Percentiles rank a stretch among this genome's conserved stretches.
Evolutionary conservation across 106 monocot species (phyloP).

Genomic region (Dendrobium officinale): DNA sequence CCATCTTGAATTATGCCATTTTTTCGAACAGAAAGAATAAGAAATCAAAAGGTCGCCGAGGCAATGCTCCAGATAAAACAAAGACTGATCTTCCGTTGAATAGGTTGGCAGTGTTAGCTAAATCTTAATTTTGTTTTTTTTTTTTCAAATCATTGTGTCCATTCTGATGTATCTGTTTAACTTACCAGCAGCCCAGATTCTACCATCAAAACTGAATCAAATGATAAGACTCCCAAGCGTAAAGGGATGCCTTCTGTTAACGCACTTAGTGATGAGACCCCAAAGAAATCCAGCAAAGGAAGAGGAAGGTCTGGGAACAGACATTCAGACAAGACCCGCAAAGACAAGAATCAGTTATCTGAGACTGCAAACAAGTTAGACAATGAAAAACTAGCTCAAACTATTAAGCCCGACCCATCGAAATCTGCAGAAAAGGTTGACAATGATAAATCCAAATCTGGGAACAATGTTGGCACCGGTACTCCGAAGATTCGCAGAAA

Average conservation of each 20-base stretch:
- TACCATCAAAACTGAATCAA: neutral
- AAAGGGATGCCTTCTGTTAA: conserved; percentile 1
- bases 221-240: neutral
- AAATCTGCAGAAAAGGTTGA: neutral
- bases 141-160: neutral
- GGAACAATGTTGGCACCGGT: neutral
- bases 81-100: neutral
- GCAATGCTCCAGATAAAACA: neutral
- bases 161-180: neutral
- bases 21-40: neutral
- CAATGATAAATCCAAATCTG: neutral
- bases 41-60: neutral
- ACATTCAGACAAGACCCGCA: neutral
- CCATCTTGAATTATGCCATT: neutral
- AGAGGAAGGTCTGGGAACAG: neutral
- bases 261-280: neutral
- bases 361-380: neutral
- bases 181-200: neutral
- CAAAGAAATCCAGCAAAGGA: neutral
- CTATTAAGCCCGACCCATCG: neutral
- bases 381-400: neutral
- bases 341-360: neutral
- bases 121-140: neutral
- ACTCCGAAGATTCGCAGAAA: neutral
- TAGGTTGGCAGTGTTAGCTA: neutral